These are phyloP conservation scores for Agaricus subrufescens DNA, from an alignment of 768 basidiomycete species.

Conservation along the genomic window DNA sequence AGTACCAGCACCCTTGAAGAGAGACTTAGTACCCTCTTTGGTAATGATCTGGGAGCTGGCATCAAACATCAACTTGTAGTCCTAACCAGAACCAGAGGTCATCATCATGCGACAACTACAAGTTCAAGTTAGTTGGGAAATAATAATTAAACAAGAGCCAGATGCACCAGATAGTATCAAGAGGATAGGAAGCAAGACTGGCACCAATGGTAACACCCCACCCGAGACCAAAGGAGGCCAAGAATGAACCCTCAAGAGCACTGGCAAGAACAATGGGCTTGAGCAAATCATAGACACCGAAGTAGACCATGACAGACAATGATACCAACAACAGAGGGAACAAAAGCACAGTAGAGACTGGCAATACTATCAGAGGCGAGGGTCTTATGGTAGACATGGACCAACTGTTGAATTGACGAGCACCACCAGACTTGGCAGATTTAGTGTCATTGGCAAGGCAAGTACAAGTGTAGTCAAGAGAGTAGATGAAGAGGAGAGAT, in stretches of 20 bases:
- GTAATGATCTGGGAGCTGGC: conserved; percentile 90
- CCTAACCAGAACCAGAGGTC: conserved; percentile 92
- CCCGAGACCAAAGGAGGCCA: conserved; percentile 94
- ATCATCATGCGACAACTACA: conserved; percentile 99
- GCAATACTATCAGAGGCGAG: conserved; percentile 96
- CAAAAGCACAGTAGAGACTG: conserved; percentile 99
- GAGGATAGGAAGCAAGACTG: conserved; percentile 96
- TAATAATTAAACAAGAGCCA: not conserved
- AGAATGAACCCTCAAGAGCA: conserved; percentile 91
- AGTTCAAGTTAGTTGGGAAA: conserved; percentile 13
- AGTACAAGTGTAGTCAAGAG: conserved; percentile 98
- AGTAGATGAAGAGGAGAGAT: conserved; percentile 99
- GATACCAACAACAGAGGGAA: conserved; percentile 98
- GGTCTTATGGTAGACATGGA: conserved; percentile 97
- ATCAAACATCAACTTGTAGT: conserved; percentile 99
- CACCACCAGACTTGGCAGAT: conserved; percentile 85
- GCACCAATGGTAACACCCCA: conserved; percentile 99
- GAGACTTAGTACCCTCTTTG: conserved; percentile 92
- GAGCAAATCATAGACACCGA: conserved; percentile 93
- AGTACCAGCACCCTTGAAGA: conserved; percentile 99
- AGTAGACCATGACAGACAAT: conserved; percentile 99
- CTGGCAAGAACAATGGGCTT: conserved; percentile 98
- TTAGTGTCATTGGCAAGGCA: conserved; percentile 98
- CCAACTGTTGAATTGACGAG: conserved; percentile 98
- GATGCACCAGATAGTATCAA: conserved; percentile 62